Conservation (phyloP, 106 monocot genomes). For the Dioscorea alata region DNA sequence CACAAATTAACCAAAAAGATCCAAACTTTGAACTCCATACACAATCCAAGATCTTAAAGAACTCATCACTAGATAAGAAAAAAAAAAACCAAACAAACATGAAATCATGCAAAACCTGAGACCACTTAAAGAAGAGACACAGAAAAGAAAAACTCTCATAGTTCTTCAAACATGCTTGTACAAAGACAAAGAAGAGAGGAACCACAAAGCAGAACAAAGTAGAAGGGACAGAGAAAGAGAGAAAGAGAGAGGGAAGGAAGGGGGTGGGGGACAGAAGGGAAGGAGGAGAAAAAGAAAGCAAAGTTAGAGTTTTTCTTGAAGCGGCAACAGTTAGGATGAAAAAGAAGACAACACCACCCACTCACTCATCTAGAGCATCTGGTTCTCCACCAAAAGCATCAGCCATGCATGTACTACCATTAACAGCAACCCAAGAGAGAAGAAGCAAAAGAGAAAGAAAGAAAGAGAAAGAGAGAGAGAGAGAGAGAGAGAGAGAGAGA, state of each 20-base stretch:
- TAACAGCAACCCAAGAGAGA: constrained; percentile 20
- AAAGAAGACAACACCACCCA: constrained; percentile 20
- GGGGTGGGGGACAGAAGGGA: not conserved
- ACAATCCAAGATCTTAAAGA: not conserved
- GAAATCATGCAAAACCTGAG: not conserved
- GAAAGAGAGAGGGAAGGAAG: not conserved
- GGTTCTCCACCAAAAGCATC: constrained; percentile 41
- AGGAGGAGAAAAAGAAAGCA: not conserved
- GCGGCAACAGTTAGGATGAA: constrained; percentile 2
- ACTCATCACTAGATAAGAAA: not conserved
- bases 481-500: too few species aligned
- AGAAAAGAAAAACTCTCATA: not conserved
- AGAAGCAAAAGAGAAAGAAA: not conserved
- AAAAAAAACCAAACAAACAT: not conserved
- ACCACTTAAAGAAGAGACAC: not conserved
- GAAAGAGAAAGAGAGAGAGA: too few species aligned
- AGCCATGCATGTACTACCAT: constrained; percentile 14
- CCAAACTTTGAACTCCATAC: not conserved
- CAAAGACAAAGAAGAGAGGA: not conserved
- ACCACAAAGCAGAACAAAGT: too few species aligned
- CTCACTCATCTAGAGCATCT: constrained; percentile 42
- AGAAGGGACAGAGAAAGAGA: not conserved
- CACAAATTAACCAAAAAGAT: not conserved
- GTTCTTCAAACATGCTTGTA: not conserved
- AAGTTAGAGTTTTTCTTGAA: not conserved